These are phyloP conservation scores for Talaromyces sp. DNA, from an alignment of 2,329 filamentous ascomycete genomes.

Conservation along the genomic window DNA sequence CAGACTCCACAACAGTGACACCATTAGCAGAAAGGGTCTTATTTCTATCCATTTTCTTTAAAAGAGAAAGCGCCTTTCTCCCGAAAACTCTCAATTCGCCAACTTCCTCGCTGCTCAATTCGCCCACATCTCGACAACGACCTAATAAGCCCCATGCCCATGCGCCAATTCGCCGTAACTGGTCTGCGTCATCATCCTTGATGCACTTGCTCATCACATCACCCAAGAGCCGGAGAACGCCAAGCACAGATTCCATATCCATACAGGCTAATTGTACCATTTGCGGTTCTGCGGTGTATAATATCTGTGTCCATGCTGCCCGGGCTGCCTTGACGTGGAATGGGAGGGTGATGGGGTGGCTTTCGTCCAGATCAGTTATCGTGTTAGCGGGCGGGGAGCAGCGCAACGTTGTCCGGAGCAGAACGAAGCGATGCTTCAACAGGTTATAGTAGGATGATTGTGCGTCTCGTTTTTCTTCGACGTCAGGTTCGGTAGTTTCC, in stretches of 20 bases:
- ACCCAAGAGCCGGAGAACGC: constrained; percentile 60
- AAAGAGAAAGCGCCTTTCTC: constrained; percentile 63
- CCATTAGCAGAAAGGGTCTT: constrained; percentile 34
- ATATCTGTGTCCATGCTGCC: constrained; percentile 53
- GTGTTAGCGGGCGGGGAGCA: constrained; percentile 53
- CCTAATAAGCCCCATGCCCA: constrained; percentile 87
- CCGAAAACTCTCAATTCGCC: constrained; percentile 74
- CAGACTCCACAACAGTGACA: constrained; percentile 25
- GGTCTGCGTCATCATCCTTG: constrained; percentile 56
- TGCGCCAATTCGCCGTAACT: constrained; percentile 66
- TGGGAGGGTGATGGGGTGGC: constrained; percentile 54
- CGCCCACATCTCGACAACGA: constrained; percentile 68
- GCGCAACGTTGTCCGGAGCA: constrained; percentile 62
- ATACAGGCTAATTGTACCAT: constrained; percentile 52
- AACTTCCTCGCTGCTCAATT: constrained; percentile 72
- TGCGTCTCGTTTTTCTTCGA: constrained; percentile 44
- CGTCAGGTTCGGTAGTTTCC: constrained; percentile 23
- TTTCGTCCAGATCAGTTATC: constrained; percentile 52
- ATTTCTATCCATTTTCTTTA: constrained; percentile 45
- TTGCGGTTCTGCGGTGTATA: constrained; percentile 44
- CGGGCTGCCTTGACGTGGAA: constrained; percentile 52
- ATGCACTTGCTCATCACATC: constrained; percentile 61
- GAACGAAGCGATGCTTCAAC: constrained; percentile 62
- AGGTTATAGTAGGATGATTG: constrained; percentile 65
- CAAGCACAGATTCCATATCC: constrained; percentile 61